Evolutionary conservation across 2,329 filamentous ascomycete genomes (phyloP).

Genomic region (Microsporum ferrugineum): DNA sequence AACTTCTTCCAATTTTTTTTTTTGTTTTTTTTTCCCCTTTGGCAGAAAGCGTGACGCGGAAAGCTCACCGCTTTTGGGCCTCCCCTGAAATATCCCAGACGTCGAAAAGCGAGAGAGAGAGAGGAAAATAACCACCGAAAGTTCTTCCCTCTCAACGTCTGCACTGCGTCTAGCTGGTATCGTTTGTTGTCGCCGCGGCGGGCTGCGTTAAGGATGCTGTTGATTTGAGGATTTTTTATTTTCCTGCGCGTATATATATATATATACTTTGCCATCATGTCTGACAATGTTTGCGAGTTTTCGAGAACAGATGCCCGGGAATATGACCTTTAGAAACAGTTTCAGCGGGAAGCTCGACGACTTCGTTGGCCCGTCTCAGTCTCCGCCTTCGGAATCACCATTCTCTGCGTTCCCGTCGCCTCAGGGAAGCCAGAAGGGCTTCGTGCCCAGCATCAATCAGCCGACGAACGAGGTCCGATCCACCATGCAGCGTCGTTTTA

Average conservation of each 20-base stretch:
- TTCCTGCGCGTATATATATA: neutral
- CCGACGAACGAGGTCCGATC: constrained; percentile 60
- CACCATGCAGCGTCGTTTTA: constrained; percentile 81
- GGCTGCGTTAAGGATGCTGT: neutral
- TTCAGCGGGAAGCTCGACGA: constrained; percentile 62
- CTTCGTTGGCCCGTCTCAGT: constrained; percentile 64
- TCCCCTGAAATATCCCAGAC: neutral
- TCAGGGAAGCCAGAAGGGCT: constrained; percentile 54
- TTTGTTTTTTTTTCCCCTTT: neutral
- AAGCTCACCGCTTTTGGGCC: neutral
- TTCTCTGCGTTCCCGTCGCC: constrained; percentile 66
- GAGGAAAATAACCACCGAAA: neutral
- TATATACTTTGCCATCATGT: constrained; percentile 5
- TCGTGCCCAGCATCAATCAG: constrained; percentile 20
- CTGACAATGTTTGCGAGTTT: constrained; percentile 15
- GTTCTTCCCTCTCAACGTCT: neutral
- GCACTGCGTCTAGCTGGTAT: neutral
- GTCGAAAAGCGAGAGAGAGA: neutral
- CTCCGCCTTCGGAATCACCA: constrained; percentile 61
- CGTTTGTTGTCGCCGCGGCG: neutral
- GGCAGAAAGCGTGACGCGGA: neutral
- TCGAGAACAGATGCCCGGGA: constrained; percentile 10
- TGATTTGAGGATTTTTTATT: neutral
- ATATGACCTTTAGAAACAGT: constrained; percentile 55
- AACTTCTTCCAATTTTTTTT: neutral